Percentiles rank a stretch among this genome's conserved stretches.
Evolutionary conservation across 768 basidiomycete species (phyloP).

Genomic region (Lyophyllum semitale): DNA sequence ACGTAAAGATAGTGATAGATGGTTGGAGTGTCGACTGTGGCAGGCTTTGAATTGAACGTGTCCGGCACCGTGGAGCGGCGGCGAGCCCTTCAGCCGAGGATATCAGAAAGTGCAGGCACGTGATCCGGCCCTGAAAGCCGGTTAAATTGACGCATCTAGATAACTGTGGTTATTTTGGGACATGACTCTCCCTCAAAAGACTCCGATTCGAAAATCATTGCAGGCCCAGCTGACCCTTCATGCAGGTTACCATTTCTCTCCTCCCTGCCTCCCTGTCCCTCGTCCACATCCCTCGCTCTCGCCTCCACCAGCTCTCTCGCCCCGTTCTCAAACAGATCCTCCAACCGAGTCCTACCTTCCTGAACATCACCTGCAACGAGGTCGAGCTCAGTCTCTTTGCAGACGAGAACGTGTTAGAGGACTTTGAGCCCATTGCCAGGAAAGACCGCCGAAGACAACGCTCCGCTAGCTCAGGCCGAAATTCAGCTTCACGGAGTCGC

Average conservation of each 20-base stretch:
- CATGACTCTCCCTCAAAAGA: not conserved
- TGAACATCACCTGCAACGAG: conserved; percentile 78
- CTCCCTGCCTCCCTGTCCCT: conserved; percentile 74
- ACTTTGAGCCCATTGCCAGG: conserved; percentile 63
- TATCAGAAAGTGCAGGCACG: not conserved
- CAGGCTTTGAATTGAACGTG: too few species aligned
- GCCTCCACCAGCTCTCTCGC: conserved; percentile 57
- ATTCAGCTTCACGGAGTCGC: conserved; percentile 19
- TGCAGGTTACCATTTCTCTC: conserved; percentile 64
- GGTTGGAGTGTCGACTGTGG: too few species aligned
- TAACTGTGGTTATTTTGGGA: not conserved
- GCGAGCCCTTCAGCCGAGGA: too few species aligned
- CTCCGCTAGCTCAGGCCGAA: conserved; percentile 33
- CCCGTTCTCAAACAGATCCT: conserved; percentile 71
- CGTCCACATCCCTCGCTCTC: conserved; percentile 74
- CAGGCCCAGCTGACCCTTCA: conserved; percentile 11
- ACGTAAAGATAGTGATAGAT: not conserved
- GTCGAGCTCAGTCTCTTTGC: conserved; percentile 79
- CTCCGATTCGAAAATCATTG: not conserved
- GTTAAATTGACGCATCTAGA: not conserved
- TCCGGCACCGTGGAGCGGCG: too few species aligned
- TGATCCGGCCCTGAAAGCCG: conserved; percentile 2
- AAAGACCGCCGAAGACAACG: conserved; percentile 53
- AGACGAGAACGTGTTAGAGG: conserved; percentile 53
- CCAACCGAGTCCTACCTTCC: conserved; percentile 63